Percentiles rank a stretch among this genome's conserved stretches.
Evolutionary conservation across 768 basidiomycete species (phyloP).

Genomic region (Kwoniella newhampshirensis): DNA sequence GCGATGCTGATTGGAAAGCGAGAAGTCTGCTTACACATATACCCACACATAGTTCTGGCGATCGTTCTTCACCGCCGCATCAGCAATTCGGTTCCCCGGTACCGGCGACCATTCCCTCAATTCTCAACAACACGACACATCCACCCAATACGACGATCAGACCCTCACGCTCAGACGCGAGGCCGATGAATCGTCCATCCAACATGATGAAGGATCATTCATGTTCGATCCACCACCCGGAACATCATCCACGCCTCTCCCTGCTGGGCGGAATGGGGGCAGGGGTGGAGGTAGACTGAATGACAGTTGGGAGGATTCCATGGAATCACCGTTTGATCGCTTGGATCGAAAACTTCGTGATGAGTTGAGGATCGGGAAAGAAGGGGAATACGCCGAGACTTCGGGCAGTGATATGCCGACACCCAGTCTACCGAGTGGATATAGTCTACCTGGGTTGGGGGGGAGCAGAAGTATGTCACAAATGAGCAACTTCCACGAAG

Average conservation of each 20-base stretch:
- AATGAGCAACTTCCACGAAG: conserved; percentile 9
- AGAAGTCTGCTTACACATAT: too few relatives aligned
- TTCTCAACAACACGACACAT: conserved; percentile 22
- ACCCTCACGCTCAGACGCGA: conserved; percentile 14
- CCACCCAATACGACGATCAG: conserved; percentile 26
- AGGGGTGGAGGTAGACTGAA: conserved; percentile 9
- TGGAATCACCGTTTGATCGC: conserved; percentile 72
- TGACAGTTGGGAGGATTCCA: conserved; percentile 63
- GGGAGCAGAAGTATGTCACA: conserved; percentile 5
- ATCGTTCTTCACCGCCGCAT: conserved; percentile 91
- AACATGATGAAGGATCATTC: conserved; percentile 68
- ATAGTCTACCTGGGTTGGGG: conserved; percentile 21
- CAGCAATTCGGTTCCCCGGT: conserved; percentile 77
- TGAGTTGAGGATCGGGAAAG: conserved; percentile 35
- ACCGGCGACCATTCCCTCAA: conserved; percentile 58
- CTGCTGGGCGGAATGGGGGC: conserved; percentile 28
- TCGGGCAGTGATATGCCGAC: conserved; percentile 29
- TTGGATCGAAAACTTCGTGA: conserved; percentile 54
- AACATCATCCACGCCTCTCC: conserved; percentile 75
- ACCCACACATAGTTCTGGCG: conserved; percentile 76
- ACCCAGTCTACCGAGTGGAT: conserved; percentile 36
- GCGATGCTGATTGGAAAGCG: too few relatives aligned
- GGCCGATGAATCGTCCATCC: conserved; percentile 31
- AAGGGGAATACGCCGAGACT: not conserved
- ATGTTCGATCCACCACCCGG: conserved; percentile 65